Conservation (phyloP, 139 green algal species). For the Chlorella sp. region DNA sequence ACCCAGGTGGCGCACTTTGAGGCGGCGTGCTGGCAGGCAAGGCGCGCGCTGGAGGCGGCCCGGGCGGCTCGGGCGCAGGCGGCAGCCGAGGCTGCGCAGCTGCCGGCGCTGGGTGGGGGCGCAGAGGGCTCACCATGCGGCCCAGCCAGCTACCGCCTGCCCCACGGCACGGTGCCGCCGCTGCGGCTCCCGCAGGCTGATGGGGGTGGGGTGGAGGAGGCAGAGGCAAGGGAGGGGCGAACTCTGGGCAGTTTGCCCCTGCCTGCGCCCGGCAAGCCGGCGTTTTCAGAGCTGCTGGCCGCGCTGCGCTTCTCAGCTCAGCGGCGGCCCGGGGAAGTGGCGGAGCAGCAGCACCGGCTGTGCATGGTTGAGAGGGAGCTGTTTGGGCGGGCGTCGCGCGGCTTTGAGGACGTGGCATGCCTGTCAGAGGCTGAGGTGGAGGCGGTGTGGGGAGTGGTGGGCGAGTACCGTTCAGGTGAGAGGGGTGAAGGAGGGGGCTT, state of each 20-base stretch:
- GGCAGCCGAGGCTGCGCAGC: background rate
- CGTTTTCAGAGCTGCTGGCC: background rate
- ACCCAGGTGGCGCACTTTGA: conserved; percentile 36
- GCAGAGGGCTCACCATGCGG: background rate
- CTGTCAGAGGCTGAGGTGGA: background rate
- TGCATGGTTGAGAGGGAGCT: conserved; percentile 49
- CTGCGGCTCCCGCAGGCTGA: background rate
- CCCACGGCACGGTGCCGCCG: conserved; percentile 23
- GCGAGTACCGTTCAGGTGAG: conserved; percentile 1
- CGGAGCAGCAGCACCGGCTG: conserved; percentile 39
- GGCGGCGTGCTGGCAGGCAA: background rate
- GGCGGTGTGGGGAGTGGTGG: background rate
- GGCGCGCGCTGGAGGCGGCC: background rate
- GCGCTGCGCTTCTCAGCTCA: background rate
- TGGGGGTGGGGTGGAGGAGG: background rate
- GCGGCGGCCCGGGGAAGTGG: conserved; percentile 17
- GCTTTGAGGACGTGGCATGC: background rate
- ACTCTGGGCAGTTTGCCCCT: conserved; percentile 51
- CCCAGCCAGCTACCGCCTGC: background rate
- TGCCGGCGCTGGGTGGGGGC: background rate
- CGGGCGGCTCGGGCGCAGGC: conserved; percentile 17
- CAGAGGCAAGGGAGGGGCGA: background rate
- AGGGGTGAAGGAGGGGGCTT: background rate
- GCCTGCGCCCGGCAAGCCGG: background rate
- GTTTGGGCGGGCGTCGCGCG: conserved; percentile 26